These are phyloP conservation scores for Suillus luteus DNA, from an alignment of 768 basidiomycete genomes.

Conservation along the genomic window DNA sequence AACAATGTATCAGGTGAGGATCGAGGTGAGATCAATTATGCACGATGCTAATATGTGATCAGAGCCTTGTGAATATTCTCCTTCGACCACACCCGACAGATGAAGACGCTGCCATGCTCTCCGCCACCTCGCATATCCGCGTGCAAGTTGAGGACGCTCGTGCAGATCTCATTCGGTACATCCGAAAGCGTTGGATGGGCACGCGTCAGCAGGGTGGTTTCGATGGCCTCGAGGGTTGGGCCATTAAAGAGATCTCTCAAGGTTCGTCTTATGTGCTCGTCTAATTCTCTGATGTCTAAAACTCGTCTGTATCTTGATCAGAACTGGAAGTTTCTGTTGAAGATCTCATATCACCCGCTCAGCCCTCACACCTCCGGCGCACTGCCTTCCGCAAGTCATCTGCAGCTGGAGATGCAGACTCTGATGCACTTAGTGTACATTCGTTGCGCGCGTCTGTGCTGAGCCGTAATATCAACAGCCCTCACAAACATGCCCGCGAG, in stretches of 20 bases:
- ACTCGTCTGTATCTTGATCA: constrained; percentile 29
- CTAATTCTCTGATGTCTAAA: not conserved
- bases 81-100: constrained; percentile 67
- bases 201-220: constrained; percentile 82
- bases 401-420: constrained; percentile 31
- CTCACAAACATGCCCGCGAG: constrained; percentile 26
- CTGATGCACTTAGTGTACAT: constrained; percentile 45
- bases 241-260: constrained; percentile 75
- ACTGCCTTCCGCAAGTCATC: constrained; percentile 13
- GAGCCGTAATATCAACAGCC: constrained; percentile 32
- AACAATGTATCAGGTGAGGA: constrained; percentile 72
- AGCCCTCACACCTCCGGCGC: constrained; percentile 24
- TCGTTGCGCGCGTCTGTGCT: constrained; percentile 49
- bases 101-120: constrained; percentile 59
- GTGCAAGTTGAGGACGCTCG: constrained; percentile 73
- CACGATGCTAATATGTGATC: constrained; percentile 15
- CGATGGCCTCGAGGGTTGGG: constrained; percentile 81
- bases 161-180: constrained; percentile 50
- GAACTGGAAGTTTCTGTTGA: constrained; percentile 81
- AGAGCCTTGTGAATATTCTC: constrained; percentile 78
- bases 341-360: constrained; percentile 61
- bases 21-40: not conserved
- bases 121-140: constrained; percentile 69
- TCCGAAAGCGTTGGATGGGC: constrained; percentile 76
- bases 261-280: constrained; percentile 20